Percentiles rank a stretch among this genome's conserved stretches.
Evolutionary conservation across 331 rosid genomes (phyloP).

Genomic region (Quercus phellos): DNA sequence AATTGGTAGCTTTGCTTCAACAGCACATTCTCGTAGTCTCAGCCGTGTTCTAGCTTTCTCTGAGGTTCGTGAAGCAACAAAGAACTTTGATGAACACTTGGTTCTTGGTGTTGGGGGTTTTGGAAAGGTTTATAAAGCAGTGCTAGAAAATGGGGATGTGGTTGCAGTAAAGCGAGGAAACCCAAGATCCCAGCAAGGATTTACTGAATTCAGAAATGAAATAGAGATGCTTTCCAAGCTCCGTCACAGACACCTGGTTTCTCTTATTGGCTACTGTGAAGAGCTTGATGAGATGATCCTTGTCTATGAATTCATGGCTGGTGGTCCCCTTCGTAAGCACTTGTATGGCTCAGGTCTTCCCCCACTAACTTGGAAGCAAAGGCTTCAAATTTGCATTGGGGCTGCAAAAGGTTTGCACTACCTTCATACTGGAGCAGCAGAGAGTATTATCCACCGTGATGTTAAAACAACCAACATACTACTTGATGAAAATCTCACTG

Average conservation of each 20-base stretch:
- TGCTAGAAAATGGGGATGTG: slow-evolving; percentile 34
- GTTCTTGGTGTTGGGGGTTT: slow-evolving; percentile 51
- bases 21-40: slow-evolving; percentile 25
- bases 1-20: slow-evolving; percentile 32
- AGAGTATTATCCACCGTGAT: slow-evolving; percentile 44
- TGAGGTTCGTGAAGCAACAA: slow-evolving; percentile 34
- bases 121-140: slow-evolving; percentile 43
- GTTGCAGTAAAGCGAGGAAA: slow-evolving; percentile 48
- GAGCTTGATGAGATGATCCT: slow-evolving; percentile 49
- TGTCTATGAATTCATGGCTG: slow-evolving; percentile 48
- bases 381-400: slow-evolving; percentile 52
- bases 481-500: slow-evolving; percentile 40
- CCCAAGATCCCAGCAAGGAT: slow-evolving; percentile 42
- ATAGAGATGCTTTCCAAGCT: slow-evolving; percentile 49
- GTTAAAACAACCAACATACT: slow-evolving; percentile 46
- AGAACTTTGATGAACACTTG: slow-evolving; percentile 40
- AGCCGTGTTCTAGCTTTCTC: slow-evolving; percentile 30
- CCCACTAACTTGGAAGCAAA: slow-evolving; percentile 38
- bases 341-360: slow-evolving; percentile 35
- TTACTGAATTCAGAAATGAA: slow-evolving; percentile 42
- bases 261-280: slow-evolving; percentile 47
- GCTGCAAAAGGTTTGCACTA: slow-evolving; percentile 53
- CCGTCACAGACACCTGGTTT: slow-evolving; percentile 48
- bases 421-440: slow-evolving; percentile 46
- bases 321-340: slow-evolving; percentile 44